Percentiles rank a stretch among this genome's conserved stretches.
phyloP scores from a whole-genome alignment of 768 basidiomycete genomes.

The Pleurotus citrinopileatus region DNA sequence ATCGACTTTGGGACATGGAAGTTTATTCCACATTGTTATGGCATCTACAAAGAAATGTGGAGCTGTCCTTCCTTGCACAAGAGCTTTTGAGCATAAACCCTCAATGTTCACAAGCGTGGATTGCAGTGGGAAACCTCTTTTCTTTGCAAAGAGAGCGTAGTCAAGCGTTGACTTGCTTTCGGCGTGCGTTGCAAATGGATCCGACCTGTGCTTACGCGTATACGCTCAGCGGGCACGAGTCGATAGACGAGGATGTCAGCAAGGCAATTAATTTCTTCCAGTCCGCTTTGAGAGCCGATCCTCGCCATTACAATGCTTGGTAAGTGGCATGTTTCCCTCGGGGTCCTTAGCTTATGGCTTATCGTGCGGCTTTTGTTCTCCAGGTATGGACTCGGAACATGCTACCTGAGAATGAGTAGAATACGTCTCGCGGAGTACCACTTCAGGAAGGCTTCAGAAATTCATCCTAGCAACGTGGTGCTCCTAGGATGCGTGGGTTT shows the following conservation, averaged over 20 bases:
- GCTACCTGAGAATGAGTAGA: conserved; percentile 94
- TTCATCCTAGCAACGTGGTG: conserved; percentile 95
- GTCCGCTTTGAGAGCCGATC: conserved; percentile 85
- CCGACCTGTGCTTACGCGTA: conserved; percentile 93
- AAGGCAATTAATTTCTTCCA: conserved; percentile 91
- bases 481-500: conserved; percentile 93
- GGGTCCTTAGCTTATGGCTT: conserved; percentile 17
- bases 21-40: conserved; percentile 94
- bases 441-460: conserved; percentile 86
- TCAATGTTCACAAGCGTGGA: conserved; percentile 89
- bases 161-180: conserved; percentile 92
- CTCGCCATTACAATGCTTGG: conserved; percentile 98
- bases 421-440: conserved; percentile 93
- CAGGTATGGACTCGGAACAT: conserved; percentile 99
- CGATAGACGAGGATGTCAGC: conserved; percentile 92
- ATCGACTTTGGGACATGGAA: conserved; percentile 91
- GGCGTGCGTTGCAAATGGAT: conserved; percentile 86
- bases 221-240: conserved; percentile 96
- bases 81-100: conserved; percentile 84
- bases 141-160: conserved; percentile 92
- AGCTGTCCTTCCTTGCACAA: conserved; percentile 90
- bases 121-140: conserved; percentile 94
- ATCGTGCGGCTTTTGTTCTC: conserved; percentile 25
- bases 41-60: conserved; percentile 84
- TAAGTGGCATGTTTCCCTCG: conserved; percentile 39